These are phyloP conservation scores for Prinsepia uniflora DNA, from an alignment of 306 rosid species.

Conservation along the genomic window DNA sequence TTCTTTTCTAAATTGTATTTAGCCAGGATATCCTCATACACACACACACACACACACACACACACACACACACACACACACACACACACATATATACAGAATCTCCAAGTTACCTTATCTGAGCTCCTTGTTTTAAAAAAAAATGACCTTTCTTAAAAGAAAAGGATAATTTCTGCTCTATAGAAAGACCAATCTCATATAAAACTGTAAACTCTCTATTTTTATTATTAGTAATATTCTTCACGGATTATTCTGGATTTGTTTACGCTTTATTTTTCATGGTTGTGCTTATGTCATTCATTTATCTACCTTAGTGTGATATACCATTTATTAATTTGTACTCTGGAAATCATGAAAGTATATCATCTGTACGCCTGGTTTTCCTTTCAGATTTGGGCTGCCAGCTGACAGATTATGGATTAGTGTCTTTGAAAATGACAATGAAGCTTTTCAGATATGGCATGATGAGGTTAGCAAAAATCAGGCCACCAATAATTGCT, in stretches of 20 bases:
- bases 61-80: too few relatives aligned
- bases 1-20: not conserved
- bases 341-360: slow-evolving; percentile 4
- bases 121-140: not conserved
- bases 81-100: too few relatives aligned
- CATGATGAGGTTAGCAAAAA: slow-evolving; percentile 53
- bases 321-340: not conserved
- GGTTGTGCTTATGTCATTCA: not conserved
- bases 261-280: slow-evolving; percentile 7
- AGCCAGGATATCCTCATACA: not conserved
- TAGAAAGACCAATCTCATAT: not conserved
- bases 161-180: not conserved
- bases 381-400: slow-evolving; percentile 60
- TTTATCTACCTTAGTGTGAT: not conserved
- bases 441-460: slow-evolving; percentile 80
- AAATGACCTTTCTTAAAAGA: not conserved
- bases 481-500: slow-evolving; percentile 10
- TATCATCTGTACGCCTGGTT: slow-evolving; percentile 11
- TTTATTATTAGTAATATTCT: not conserved
- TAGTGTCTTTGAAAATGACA: slow-evolving; percentile 76
- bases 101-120: not conserved
- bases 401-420: slow-evolving; percentile 74
- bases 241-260: not conserved
- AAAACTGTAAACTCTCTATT: not conserved
- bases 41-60: too few relatives aligned